Evolutionary conservation across 164 flowering plant species (phyloP).

Genomic region (Macadamia integrifolia): DNA sequence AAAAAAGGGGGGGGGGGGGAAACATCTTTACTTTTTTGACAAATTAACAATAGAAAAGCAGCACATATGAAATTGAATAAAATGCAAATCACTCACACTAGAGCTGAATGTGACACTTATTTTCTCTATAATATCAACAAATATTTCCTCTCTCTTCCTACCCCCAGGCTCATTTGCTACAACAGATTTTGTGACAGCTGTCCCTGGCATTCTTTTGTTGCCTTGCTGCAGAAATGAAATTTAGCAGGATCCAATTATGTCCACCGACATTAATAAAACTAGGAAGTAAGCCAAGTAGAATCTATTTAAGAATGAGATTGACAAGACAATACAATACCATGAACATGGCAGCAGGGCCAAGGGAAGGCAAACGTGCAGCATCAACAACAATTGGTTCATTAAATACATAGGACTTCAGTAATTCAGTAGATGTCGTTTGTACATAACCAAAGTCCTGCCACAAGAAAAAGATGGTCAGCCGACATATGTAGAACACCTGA

Average conservation of each 20-base stretch:
- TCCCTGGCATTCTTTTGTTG: conserved; percentile 89
- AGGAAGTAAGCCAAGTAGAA: not conserved
- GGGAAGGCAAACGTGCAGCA: conserved; percentile 69
- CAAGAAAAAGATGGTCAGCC: conserved; percentile 12
- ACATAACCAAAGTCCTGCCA: conserved; percentile 91
- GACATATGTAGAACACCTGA: not conserved
- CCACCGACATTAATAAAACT: not conserved
- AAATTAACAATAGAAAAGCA: not conserved
- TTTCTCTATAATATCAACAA: conserved; percentile 91
- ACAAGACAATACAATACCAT: conserved; percentile 42
- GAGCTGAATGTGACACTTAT: conserved; percentile 94
- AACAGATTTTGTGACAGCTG: conserved; percentile 94
- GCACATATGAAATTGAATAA: not conserved
- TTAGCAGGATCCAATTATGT: not conserved
- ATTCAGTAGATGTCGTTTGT: conserved; percentile 93
- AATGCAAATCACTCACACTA: conserved; percentile 54
- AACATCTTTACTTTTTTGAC: no score
- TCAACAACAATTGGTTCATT: conserved; percentile 90
- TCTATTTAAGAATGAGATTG: not conserved
- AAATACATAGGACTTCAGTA: conserved; percentile 78
- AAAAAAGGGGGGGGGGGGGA: not conserved
- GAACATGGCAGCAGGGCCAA: conserved; percentile 87
- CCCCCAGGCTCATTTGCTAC: conserved; percentile 93
- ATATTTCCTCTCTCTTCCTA: conserved; percentile 88
- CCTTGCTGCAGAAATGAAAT: conserved; percentile 68